These are phyloP conservation scores for Pleoardoris graminearum DNA, from an alignment of 2,329 filamentous ascomycete genomes.

Conservation along the genomic window DNA sequence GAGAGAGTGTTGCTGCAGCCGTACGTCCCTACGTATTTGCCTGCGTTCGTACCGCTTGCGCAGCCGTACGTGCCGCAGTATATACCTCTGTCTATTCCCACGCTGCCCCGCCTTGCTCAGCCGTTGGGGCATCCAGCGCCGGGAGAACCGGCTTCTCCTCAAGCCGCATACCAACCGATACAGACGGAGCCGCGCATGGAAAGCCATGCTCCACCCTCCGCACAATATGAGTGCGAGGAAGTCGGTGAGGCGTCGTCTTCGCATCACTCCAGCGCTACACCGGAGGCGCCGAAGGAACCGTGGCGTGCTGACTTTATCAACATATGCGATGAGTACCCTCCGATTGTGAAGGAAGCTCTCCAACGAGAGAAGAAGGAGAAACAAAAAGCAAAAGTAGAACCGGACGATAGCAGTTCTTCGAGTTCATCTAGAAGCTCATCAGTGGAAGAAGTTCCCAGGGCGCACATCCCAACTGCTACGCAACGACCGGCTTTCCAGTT, in stretches of 20 bases:
- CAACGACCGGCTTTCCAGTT: slow-evolving; percentile 16
- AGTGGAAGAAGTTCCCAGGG: slow-evolving; percentile 25
- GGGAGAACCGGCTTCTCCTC: not conserved
- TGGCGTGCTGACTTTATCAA: slow-evolving; percentile 21
- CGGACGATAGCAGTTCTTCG: slow-evolving; percentile 3
- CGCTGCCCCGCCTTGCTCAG: not conserved
- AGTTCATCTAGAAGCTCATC: slow-evolving; percentile 14
- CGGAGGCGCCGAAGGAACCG: not conserved
- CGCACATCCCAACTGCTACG: slow-evolving; percentile 18
- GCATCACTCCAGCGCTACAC: not conserved
- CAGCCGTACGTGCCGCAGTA: not conserved
- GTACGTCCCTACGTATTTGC: not conserved
- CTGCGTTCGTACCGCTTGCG: not conserved
- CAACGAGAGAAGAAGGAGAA: slow-evolving; percentile 14
- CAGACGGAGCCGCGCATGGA: not conserved
- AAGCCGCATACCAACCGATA: not conserved
- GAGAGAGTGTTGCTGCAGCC: not conserved
- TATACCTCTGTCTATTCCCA: not conserved
- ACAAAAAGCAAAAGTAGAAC: not conserved
- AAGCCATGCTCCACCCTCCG: not conserved
- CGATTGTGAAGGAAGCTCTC: slow-evolving; percentile 18
- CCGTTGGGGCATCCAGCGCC: not conserved
- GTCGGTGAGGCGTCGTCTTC: not conserved
- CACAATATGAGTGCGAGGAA: slow-evolving; percentile 1
- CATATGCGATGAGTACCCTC: slow-evolving; percentile 27